Conservation (phyloP, 805 yeast genomes). For the Wickerhamiella vanderwaltii region DNA sequence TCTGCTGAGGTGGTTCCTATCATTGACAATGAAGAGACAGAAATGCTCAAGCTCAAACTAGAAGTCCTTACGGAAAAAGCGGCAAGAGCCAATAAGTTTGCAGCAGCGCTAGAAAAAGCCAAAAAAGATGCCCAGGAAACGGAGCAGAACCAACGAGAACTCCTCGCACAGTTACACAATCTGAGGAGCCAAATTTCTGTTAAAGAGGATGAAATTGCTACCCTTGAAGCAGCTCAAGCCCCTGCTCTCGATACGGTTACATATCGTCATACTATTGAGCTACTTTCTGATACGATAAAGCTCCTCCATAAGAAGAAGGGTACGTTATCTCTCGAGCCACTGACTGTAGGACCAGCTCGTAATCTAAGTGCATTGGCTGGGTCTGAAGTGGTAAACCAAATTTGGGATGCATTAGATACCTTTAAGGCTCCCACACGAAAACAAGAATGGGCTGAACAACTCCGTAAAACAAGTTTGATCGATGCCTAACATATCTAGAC, state of each 20-base stretch:
- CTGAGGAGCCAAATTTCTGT: background rate
- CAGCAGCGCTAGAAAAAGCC: background rate
- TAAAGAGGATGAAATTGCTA: background rate
- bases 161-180: background rate
- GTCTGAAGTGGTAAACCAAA: background rate
- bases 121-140: background rate
- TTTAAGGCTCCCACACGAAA: background rate
- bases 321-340: background rate
- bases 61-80: constrained; percentile 7
- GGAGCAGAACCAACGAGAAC: background rate
- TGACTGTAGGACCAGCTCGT: background rate
- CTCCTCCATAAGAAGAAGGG: background rate
- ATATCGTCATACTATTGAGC: constrained; percentile 4
- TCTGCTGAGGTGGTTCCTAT: background rate
- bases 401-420: constrained; percentile 9
- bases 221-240: constrained; percentile 3
- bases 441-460: background rate
- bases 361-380: constrained; percentile 9
- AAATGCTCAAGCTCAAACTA: constrained; percentile 5
- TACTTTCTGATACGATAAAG: constrained; percentile 4
- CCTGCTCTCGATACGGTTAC: constrained; percentile 8
- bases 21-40: background rate
- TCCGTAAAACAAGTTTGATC: constrained; percentile 7
- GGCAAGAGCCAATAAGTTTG: constrained; percentile 6
- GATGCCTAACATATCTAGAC: constrained; percentile 4